Percentiles rank a stretch among this genome's conserved stretches.
phyloP scores from a whole-genome alignment of 2,329 filamentous ascomycete species.

The Penicillium brevicompactum region DNA sequence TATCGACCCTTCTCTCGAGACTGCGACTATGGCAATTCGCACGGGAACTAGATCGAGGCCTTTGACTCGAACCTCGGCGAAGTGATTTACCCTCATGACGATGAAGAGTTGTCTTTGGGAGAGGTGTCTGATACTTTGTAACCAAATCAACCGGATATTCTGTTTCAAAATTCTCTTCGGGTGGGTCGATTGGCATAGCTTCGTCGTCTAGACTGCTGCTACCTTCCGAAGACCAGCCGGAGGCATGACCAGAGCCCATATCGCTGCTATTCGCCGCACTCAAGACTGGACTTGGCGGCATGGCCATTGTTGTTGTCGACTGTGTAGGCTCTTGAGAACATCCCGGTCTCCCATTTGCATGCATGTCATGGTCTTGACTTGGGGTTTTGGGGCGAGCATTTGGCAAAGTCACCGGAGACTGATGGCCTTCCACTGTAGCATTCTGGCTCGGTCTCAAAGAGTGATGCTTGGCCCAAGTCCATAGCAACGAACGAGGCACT shows the following conservation, averaged over 20 bases:
- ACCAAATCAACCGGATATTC: slow-evolving; percentile 30
- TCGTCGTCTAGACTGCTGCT: slow-evolving; percentile 34
- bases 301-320: background rate
- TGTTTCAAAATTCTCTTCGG: slow-evolving; percentile 29
- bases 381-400: background rate
- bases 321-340: background rate
- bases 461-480: background rate
- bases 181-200: slow-evolving; percentile 29
- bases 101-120: slow-evolving; percentile 18
- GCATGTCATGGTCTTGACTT: background rate
- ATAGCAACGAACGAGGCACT: background rate
- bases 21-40: slow-evolving; percentile 4
- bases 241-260: background rate
- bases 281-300: background rate
- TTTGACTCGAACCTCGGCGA: slow-evolving; percentile 4
- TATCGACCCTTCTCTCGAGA: slow-evolving; percentile 12
- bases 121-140: slow-evolving; percentile 10
- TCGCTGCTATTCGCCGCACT: background rate
- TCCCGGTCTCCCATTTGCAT: background rate
- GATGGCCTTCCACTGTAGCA: background rate
- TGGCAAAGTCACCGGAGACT: background rate
- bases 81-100: slow-evolving; percentile 22
- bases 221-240: slow-evolving; percentile 18
- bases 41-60: slow-evolving; percentile 4
- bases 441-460: background rate